A percentile compares a stretch with the other conserved stretches of the same genome.
phyloP scores from a whole-genome alignment of 1,139 yeast genomes.

The Yamadazyma diospyri region DNA sequence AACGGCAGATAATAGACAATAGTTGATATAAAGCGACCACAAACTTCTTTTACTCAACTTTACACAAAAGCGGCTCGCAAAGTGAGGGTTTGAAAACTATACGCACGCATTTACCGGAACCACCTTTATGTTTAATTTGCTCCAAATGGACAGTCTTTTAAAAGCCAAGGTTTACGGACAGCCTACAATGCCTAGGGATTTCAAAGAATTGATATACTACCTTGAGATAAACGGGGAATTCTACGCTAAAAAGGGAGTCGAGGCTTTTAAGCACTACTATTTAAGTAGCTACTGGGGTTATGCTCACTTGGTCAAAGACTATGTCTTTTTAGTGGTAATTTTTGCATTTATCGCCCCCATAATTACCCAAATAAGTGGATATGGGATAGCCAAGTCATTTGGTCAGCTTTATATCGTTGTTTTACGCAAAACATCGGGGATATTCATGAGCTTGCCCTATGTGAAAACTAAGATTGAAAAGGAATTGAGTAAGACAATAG shows the following conservation, averaged over 20 bases:
- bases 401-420: conserved; percentile 2
- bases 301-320: conserved; percentile 23
- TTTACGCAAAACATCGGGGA: conserved; percentile 21
- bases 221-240: conserved; percentile 2
- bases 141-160: not conserved
- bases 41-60: too few species aligned
- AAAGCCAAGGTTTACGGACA: conserved; percentile 11
- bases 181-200: conserved; percentile 15
- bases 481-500: conserved; percentile 51
- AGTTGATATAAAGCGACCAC: too few species aligned
- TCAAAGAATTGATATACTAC: conserved; percentile 8
- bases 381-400: conserved; percentile 35
- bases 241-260: not conserved
- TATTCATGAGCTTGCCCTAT: conserved; percentile 51
- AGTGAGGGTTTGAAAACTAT: too few species aligned
- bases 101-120: too few species aligned
- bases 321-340: conserved; percentile 20
- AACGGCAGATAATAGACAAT: too few species aligned
- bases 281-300: conserved; percentile 14
- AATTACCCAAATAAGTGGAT: conserved; percentile 25
- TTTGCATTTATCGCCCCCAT: conserved; percentile 11
- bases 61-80: too few species aligned
- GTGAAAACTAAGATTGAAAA: conserved; percentile 53
- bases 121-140: not conserved
- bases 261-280: conserved; percentile 9